A percentile compares a stretch with the other conserved stretches of the same genome.
Evolutionary conservation across 164 flowering plant species (phyloP).

Genomic region (Hamamelis virginiana): DNA sequence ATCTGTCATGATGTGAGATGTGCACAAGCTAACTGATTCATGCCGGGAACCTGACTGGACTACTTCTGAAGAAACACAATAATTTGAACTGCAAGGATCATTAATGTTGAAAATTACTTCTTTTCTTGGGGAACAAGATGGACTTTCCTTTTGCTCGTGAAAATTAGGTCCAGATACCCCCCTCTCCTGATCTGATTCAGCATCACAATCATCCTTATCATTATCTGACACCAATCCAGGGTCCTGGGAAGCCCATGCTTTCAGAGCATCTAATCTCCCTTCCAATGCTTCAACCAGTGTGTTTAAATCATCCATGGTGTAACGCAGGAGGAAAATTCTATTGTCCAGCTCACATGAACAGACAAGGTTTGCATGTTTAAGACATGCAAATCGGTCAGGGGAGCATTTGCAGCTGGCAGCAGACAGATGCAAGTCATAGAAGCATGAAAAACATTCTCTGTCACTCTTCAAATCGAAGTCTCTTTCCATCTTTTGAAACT

Average conservation of each 20-base stretch:
- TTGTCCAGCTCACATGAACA: constrained; percentile 55
- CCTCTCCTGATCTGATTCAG: constrained; percentile 17
- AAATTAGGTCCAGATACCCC: background rate
- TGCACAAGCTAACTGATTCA: constrained; percentile 8
- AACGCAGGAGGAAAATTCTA: constrained; percentile 50
- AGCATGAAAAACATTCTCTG: constrained; percentile 75
- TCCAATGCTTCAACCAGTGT: constrained; percentile 65
- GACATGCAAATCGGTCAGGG: constrained; percentile 70
- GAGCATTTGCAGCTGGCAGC: constrained; percentile 73
- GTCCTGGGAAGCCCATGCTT: constrained; percentile 40
- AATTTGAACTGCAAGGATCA: constrained; percentile 20
- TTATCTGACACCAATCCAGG: constrained; percentile 15
- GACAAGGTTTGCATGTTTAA: constrained; percentile 53
- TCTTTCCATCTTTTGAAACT: constrained; percentile 56
- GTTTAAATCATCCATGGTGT: constrained; percentile 47
- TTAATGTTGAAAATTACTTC: constrained; percentile 21
- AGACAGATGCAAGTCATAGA: constrained; percentile 76
- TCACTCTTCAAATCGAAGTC: constrained; percentile 56
- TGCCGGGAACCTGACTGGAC: constrained; percentile 21
- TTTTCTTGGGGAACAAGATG: constrained; percentile 11
- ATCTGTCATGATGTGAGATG: constrained; percentile 12
- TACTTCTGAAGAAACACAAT: constrained; percentile 24
- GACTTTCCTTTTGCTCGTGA: constrained; percentile 11
- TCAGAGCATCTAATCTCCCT: constrained; percentile 43
- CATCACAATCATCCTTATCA: constrained; percentile 7